Evolutionary conservation across 192 early-diverging fungal species (phyloP).

Genomic region (Rhizoclosmatium globosum): DNA sequence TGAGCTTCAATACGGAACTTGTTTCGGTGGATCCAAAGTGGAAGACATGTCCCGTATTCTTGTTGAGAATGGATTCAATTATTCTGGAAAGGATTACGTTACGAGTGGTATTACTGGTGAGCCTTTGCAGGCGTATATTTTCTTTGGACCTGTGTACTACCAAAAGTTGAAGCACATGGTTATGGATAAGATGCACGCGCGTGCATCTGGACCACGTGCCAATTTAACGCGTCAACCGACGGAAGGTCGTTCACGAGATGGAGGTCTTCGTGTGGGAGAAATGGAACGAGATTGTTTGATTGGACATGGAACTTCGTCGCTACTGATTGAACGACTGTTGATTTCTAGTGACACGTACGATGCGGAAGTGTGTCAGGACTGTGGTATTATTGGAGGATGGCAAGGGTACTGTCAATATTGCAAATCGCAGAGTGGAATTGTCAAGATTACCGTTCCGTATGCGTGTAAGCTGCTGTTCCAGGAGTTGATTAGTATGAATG

Average conservation of each 20-base stretch:
- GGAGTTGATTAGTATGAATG: conserved; percentile 96
- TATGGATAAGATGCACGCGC: conserved; percentile 98
- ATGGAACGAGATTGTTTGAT: conserved; percentile 99
- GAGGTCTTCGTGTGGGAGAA: conserved; percentile 96
- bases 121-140: conserved; percentile 92
- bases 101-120: conserved; percentile 89
- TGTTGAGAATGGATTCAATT: conserved; percentile 92
- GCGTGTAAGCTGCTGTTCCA: conserved; percentile 98
- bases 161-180: conserved; percentile 99
- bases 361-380: conserved; percentile 87
- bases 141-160: conserved; percentile 95
- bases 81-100: conserved; percentile 96
- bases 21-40: conserved; percentile 93
- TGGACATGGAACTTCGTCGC: conserved; percentile 93
- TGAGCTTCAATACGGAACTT: conserved; percentile 92
- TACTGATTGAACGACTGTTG: conserved; percentile 93
- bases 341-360: conserved; percentile 94
- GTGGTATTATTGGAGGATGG: conserved; percentile 93
- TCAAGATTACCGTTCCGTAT: conserved; percentile 95
- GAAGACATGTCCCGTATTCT: conserved; percentile 95
- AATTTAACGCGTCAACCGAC: conserved; percentile 94
- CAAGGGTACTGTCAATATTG: conserved; percentile 85
- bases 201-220: conserved; percentile 87
- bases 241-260: conserved; percentile 96
- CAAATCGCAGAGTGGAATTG: conserved; percentile 83